Conservation (phyloP, 441 rosid species). For the Eruca vesicaria region DNA sequence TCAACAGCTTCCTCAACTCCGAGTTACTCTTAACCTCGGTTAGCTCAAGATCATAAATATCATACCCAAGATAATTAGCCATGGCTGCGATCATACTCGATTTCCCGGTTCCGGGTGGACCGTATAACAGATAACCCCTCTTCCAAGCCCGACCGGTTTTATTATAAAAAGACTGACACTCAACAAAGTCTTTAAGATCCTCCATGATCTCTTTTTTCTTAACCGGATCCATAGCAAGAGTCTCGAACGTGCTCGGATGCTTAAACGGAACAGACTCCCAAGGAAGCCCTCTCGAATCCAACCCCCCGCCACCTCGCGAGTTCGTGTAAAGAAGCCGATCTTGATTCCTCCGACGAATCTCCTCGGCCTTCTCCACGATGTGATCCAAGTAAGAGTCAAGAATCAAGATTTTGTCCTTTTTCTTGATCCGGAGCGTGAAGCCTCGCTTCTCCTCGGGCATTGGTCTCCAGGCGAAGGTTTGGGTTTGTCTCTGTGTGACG, state of each 20-base stretch:
- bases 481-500: background rate
- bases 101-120: conserved; percentile 14
- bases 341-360: conserved; percentile 18
- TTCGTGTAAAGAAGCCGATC: conserved; percentile 17
- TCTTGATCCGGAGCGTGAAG: conserved; percentile 20
- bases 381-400: background rate
- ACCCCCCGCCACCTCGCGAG: background rate
- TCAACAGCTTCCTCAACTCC: conserved; percentile 8
- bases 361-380: background rate
- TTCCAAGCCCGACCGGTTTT: conserved; percentile 22
- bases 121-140: conserved; percentile 7
- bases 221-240: conserved; percentile 10
- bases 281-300: background rate
- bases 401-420: background rate
- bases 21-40: conserved; percentile 19
- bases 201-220: conserved; percentile 17
- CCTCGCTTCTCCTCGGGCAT: conserved; percentile 21
- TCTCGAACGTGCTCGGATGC: conserved; percentile 17
- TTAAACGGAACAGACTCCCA: conserved; percentile 17
- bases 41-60: conserved; percentile 16
- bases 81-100: conserved; percentile 19
- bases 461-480: conserved; percentile 11
- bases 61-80: conserved; percentile 12
- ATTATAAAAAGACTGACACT: background rate
- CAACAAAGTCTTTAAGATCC: background rate